Base-by-base conservation (phyloP, 2,329 filamentous ascomycete species). In the Verticillium isaacii region DNA sequence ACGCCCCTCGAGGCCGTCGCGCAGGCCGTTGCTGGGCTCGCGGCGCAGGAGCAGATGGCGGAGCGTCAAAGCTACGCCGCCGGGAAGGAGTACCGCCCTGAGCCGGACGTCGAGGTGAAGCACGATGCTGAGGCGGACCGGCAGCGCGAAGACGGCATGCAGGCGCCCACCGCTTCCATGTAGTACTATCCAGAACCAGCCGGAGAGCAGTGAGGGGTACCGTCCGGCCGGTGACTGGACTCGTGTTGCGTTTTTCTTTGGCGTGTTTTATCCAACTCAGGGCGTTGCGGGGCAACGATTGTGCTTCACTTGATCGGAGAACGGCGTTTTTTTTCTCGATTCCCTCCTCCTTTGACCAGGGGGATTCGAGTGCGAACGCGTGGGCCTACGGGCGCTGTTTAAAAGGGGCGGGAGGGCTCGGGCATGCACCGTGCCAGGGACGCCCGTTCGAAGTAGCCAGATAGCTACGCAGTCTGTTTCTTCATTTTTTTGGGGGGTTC, bases 101-200 rank as follows among this genome's bases (percentile, higher is more conserved):
- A 78, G 3, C 65, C 69, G 32, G 66, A 66, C 8, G 77, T 82
- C n/a, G 78, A 81, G 7, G 73, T 74, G 39, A 61, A 57, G 19
- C 75, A 78, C 60, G 75, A 79, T 8, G 83, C 85, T 19, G 84
- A 86, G 59, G 81, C 85, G 55, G 81, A 84, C 62, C 75, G 81
- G 52, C 84, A 86, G 66, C 80, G 82, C 65, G 68, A 74, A 2
- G 77, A 80, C 19, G 73, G 69, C 11, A 63, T 69, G 17, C 61
- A 66, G 67, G 63, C 75, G 66, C 65, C 73, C n/a, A 63, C 64
- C 45, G 64, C 64, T 65, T 61, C 73, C 65, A 74, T 75, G 72
- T 75, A 73, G 45, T n/a, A 50, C 8, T 50, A 50, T 50, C n/a
- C 19, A 14, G 19, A 14, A 8, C 45, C 12, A n/a, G 9, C n/a